Conservation (phyloP, 371 early-diverging fungal species). For the Mortierella sp. region DNA sequence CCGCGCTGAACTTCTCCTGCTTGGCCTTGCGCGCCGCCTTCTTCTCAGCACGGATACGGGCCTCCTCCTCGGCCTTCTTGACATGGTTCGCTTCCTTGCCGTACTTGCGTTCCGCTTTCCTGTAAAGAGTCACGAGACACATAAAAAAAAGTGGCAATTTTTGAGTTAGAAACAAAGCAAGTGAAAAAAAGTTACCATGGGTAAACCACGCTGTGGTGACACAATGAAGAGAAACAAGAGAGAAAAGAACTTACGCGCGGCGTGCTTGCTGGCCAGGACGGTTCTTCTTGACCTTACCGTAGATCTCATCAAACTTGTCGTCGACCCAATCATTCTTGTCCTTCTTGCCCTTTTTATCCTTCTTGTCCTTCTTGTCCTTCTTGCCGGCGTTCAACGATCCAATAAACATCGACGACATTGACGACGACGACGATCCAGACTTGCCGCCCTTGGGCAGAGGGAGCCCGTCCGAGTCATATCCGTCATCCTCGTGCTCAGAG, state of each 20-base stretch:
- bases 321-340: slow-evolving; percentile 62
- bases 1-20: slow-evolving; percentile 36
- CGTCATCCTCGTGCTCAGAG: slow-evolving; percentile 38
- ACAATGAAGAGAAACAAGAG: background rate
- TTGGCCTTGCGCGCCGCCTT: slow-evolving; percentile 58
- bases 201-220: background rate
- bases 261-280: slow-evolving; percentile 64
- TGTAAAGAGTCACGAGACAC: slow-evolving; percentile 18
- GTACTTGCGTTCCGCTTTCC: slow-evolving; percentile 60
- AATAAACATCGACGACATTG: slow-evolving; percentile 40
- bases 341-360: slow-evolving; percentile 57
- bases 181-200: background rate
- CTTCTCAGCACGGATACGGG: slow-evolving; percentile 60
- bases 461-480: slow-evolving; percentile 54
- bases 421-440: slow-evolving; percentile 18
- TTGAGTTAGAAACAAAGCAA: slow-evolving; percentile 10
- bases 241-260: slow-evolving; percentile 41
- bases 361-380: slow-evolving; percentile 52
- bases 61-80: slow-evolving; percentile 70
- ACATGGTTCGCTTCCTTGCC: slow-evolving; percentile 75
- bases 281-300: slow-evolving; percentile 58
- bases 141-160: background rate
- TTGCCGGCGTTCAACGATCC: slow-evolving; percentile 44
- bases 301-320: slow-evolving; percentile 61
- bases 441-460: slow-evolving; percentile 40